Evolutionary conservation across 805 yeast genomes (phyloP).

Genomic region (Lipomyces starkeyi): DNA sequence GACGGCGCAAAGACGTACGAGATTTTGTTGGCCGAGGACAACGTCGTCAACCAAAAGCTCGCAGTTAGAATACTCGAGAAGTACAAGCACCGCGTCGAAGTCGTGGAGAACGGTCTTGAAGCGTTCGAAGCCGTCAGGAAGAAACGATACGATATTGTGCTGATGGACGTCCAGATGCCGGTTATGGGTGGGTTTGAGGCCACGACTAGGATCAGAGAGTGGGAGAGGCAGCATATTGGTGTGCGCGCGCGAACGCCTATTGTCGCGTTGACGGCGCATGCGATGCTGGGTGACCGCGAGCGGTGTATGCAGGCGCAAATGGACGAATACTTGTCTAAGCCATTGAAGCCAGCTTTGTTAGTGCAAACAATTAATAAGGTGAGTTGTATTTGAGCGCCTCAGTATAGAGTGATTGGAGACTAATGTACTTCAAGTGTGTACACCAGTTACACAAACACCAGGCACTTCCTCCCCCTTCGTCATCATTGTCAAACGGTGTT

Average conservation of each 20-base stretch:
- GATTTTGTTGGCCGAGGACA: constrained; percentile 83
- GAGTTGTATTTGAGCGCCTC: neutral
- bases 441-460: constrained; percentile 28
- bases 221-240: constrained; percentile 83
- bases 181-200: constrained; percentile 96
- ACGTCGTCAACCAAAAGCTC: constrained; percentile 82
- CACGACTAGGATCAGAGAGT: constrained; percentile 80
- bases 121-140: constrained; percentile 77
- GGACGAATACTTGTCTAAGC: constrained; percentile 91
- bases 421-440: constrained; percentile 22
- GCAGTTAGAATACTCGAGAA: constrained; percentile 86
- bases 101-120: constrained; percentile 84
- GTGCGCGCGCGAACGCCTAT: constrained; percentile 81
- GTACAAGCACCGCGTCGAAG: constrained; percentile 82
- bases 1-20: constrained; percentile 79
- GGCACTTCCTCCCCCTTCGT: neutral
- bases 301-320: constrained; percentile 84
- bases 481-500: neutral
- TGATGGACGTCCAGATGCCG: constrained; percentile 96
- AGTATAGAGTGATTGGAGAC: neutral
- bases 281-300: constrained; percentile 92
- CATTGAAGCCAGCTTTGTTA: constrained; percentile 79
- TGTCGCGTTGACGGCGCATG: constrained; percentile 90
- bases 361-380: constrained; percentile 80
- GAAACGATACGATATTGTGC: constrained; percentile 74